Evolutionary conservation across 495 filamentous ascomycete genomes (phyloP).

Genomic region (Penicillium cosmopolitanum): DNA sequence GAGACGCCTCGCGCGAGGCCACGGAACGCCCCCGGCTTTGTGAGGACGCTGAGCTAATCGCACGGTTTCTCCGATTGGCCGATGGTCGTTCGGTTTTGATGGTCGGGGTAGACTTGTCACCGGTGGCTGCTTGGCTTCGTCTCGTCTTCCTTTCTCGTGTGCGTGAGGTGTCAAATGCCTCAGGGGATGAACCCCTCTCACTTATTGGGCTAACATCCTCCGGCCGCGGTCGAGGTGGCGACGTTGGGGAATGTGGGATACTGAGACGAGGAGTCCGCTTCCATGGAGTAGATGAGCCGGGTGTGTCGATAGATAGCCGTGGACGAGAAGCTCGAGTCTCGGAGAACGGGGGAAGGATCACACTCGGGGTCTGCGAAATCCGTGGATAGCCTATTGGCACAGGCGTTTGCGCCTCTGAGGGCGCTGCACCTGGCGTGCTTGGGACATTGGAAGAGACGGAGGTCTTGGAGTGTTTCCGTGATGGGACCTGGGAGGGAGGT

Average conservation of each 20-base stretch:
- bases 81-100: slow-evolving; percentile 43
- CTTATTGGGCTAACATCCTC: slow-evolving; percentile 60
- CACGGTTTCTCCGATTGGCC: slow-evolving; percentile 41
- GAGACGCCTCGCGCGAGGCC: slow-evolving; percentile 54
- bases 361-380: slow-evolving; percentile 37
- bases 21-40: slow-evolving; percentile 63
- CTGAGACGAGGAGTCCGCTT: slow-evolving; percentile 45
- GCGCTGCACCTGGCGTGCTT: slow-evolving; percentile 34
- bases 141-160: slow-evolving; percentile 34
- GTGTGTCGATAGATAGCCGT: slow-evolving; percentile 47
- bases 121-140: slow-evolving; percentile 19
- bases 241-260: slow-evolving; percentile 45
- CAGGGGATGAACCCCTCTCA: slow-evolving; percentile 49
- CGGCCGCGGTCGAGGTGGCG: slow-evolving; percentile 49
- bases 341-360: slow-evolving; percentile 30
- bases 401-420: slow-evolving; percentile 29
- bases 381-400: slow-evolving; percentile 26
- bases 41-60: slow-evolving; percentile 58
- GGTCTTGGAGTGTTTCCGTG: slow-evolving; percentile 8
- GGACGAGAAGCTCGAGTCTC: slow-evolving; percentile 36
- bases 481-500: slow-evolving; percentile 18
- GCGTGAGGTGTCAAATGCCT: slow-evolving; percentile 38
- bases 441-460: slow-evolving; percentile 28
- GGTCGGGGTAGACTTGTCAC: slow-evolving; percentile 28
- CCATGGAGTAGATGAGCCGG: slow-evolving; percentile 53